Base-by-base conservation (phyloP, 176 grass and related monocot genomes). In the Bonia amplexicaulis region DNA sequence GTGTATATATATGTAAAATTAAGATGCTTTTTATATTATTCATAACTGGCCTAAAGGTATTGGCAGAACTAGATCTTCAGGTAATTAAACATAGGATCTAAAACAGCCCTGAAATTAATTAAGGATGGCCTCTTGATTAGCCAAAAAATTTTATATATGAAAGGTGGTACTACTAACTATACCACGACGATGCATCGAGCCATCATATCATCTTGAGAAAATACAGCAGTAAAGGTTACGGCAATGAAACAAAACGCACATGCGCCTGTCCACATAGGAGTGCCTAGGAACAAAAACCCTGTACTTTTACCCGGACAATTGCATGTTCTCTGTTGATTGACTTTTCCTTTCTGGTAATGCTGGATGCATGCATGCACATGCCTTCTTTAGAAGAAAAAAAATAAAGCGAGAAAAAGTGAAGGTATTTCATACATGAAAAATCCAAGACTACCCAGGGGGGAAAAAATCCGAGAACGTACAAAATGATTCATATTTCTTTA, bases 241-340 rank as follows among this genome's bases (percentile, higher is more conserved):
- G 58, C 79, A 86, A 13, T 23, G 65, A 77, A 78, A 87, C 73
- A 78, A 87, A 79, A 78, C 52, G 79, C 89, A 90, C 89, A 87
- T 90, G 89, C 84, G 8, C 84, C 79, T 90, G 89, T 90, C 84
- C 74, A 87, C 46, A 61, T 47, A 59, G 40, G 76, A 33, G 76
- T 48, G 71, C 75, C 70, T 41, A 26, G 65, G 33, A 86, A 74
- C 76, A 66, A 82, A 86, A 82, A 49, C 65, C 46, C 6, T 35
- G 7, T 23, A 76, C 67, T 74, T 90, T 86, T 74, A 75, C 76
- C 19, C 4, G 48, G 87, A 84, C 68, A 84, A 49, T 59, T 86
- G 66, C 66, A 86, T 73, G 49, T 83, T 73, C 66, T 19, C n/a
- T 58, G 46, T 77, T 51, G 69, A 12, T 73, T 69, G 23, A 23